Evolutionary conservation across 2,329 filamentous ascomycete species (phyloP).

Genomic region (Gremmenia infestans): DNA sequence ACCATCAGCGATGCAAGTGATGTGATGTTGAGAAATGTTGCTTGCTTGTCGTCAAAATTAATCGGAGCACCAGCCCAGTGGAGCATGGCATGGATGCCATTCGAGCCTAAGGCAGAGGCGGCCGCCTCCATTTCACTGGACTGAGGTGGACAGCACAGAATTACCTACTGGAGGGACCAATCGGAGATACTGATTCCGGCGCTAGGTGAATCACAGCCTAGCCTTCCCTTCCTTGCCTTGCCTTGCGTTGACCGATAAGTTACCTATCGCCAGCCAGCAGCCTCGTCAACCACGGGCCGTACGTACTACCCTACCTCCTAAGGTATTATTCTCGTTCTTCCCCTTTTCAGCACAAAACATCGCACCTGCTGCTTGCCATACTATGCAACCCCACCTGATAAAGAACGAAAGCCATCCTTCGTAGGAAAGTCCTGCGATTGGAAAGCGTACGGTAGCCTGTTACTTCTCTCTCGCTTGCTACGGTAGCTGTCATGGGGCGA

Average conservation of each 20-base stretch:
- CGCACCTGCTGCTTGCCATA: neutral
- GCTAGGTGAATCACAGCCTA: too few relatives aligned
- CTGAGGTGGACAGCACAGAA: neutral
- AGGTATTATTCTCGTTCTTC: neutral
- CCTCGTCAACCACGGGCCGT: neutral
- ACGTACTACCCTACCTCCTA: neutral
- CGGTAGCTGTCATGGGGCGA: neutral
- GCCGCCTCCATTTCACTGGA: neutral
- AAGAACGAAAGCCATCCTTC: neutral
- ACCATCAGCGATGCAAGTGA: neutral
- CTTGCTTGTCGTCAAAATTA: constrained; percentile 10
- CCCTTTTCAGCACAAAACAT: neutral
- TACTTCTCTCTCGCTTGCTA: neutral
- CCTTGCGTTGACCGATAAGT: too few relatives aligned
- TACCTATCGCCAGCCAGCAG: too few relatives aligned
- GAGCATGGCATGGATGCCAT: neutral
- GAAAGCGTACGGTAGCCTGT: neutral
- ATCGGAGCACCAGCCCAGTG: neutral
- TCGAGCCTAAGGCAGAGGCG: neutral
- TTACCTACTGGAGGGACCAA: too few relatives aligned
- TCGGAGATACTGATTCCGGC: too few relatives aligned
- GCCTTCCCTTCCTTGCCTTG: too few relatives aligned
- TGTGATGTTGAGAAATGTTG: neutral
- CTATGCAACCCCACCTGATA: neutral
- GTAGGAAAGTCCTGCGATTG: neutral